Evolutionary conservation across 2,329 filamentous ascomycete genomes (phyloP).

Genomic region (Calonectria henricotiae): DNA sequence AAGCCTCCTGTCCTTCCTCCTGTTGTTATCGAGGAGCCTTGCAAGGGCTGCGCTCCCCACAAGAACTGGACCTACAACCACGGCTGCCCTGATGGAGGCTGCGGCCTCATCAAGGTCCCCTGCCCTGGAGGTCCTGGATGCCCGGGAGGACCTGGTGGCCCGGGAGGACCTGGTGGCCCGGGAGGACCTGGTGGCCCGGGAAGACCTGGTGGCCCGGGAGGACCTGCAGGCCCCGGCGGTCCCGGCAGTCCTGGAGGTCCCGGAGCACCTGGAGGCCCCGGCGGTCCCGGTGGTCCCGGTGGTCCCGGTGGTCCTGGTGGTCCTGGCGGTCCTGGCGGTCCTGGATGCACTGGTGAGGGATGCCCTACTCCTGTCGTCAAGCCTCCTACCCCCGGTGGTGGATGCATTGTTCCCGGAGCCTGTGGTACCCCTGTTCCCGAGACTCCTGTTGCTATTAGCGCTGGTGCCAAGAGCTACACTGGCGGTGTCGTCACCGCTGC

Average conservation of each 20-base stretch:
- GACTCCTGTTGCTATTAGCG: slow-evolving; percentile 19
- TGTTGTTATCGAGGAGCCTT: background rate
- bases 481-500: slow-evolving; percentile 8
- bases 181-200: background rate
- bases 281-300: background rate
- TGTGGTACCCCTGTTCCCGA: background rate
- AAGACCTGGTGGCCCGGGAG: no score
- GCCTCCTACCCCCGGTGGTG: background rate
- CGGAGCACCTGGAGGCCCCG: background rate
- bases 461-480: slow-evolving; percentile 26
- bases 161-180: no score
- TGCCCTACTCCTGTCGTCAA: slow-evolving; percentile 10
- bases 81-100: no score
- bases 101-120: background rate
- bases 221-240: background rate
- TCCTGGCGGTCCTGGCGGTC: background rate
- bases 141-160: no score
- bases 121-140: background rate
- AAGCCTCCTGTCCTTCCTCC: slow-evolving; percentile 1
- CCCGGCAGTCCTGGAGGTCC: background rate
- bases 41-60: background rate
- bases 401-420: background rate
- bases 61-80: background rate
- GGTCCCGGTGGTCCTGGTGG: background rate
- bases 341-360: background rate